Evolutionary conservation across 1,284 basidiomycete species (phyloP), one percentile per base, ranked within the genome.

Genomic region (Abortiporus biennis): DNA sequence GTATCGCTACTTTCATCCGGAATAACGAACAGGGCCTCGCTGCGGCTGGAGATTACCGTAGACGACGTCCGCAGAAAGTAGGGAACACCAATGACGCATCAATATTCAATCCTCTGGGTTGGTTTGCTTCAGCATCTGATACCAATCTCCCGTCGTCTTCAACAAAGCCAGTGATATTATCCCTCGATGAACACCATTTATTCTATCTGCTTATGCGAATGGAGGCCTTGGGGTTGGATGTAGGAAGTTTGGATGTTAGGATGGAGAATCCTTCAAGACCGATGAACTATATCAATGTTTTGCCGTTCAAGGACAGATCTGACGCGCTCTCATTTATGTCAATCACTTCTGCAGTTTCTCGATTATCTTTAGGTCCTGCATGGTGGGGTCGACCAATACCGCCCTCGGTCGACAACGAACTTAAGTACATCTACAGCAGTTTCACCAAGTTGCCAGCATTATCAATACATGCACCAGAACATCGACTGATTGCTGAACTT

Each of bases 181-280:
- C 75, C 6, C 73, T 88, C 51, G 87, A 92, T 62, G 78, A 76
- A 13, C 87, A 92, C 59, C 89, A 86, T 53, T 75, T 95, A 9
- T 91, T 87, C 72, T 95, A 93, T 62, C 64, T 92, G 49, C 74
- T 95, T 43, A 84, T 93, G 64, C 84, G 89, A 35, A 74, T 93
- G 50, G 91, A 95, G 61, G 88, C 78, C 2, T 63, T 89, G 25
- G 83, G 80, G 12, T 67, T 89, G 43, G 65, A 78, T 38, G 73
- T 88, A 25, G 92, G 91, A 40, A 77, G 82, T n/a, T 72, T 95
- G 44, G 92, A 95, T 58, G 77, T 87, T 47, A 74, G 72, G 31
- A 68, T 90, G 42, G 74, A 84, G 53, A 74, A 67, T 47, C 80
- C 84, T 9, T 80, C 81, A 27, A 74, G 82, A 19, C 86, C 85